Conservation (phyloP, 2,329 filamentous ascomycete species). For the Aureobasidium sp. region DNA sequence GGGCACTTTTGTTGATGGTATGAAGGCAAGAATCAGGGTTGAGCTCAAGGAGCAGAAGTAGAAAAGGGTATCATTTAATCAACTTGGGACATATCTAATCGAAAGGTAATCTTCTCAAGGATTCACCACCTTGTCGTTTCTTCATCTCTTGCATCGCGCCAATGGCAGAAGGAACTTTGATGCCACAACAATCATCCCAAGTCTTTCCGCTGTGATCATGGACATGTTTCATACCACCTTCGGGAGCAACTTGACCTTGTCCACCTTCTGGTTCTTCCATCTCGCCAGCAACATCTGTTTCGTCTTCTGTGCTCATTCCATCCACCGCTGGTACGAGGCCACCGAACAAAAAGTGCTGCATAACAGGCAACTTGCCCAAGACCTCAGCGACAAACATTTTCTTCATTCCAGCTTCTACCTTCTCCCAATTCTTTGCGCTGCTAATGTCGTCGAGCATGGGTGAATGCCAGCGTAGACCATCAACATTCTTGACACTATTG, state of each 20-base stretch:
- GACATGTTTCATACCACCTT: conserved; percentile 70
- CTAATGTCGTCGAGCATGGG: conserved; percentile 99
- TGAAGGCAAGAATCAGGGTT: conserved; percentile 75
- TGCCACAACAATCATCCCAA: conserved; percentile 98
- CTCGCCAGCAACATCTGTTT: conserved; percentile 55
- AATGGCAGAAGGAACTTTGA: conserved; percentile 95
- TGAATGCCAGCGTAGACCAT: conserved; percentile 94
- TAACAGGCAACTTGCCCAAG: conserved; percentile 94
- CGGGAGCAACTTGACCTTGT: conserved; percentile 68
- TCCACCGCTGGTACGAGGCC: conserved; percentile 81
- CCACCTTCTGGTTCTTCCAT: conserved; percentile 51
- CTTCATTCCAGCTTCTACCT: conserved; percentile 82
- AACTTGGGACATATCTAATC: conserved; percentile 57
- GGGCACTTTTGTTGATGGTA: conserved; percentile 83
- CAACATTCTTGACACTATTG: conserved; percentile 96
- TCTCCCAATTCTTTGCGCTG: conserved; percentile 87
- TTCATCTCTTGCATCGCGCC: conserved; percentile 91
- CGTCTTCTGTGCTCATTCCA: conserved; percentile 78
- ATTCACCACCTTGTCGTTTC: conserved; percentile 72
- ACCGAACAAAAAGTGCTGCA: conserved; percentile 82
- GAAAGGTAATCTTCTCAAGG: conserved; percentile 81
- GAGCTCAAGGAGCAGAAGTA: conserved; percentile 51
- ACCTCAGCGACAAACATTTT: conserved; percentile 99
- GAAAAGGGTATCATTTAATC: background rate
- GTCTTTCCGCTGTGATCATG: conserved; percentile 35